Conservation (phyloP, 192 early-diverging fungal genomes). For the Rhizophagus sp. region DNA sequence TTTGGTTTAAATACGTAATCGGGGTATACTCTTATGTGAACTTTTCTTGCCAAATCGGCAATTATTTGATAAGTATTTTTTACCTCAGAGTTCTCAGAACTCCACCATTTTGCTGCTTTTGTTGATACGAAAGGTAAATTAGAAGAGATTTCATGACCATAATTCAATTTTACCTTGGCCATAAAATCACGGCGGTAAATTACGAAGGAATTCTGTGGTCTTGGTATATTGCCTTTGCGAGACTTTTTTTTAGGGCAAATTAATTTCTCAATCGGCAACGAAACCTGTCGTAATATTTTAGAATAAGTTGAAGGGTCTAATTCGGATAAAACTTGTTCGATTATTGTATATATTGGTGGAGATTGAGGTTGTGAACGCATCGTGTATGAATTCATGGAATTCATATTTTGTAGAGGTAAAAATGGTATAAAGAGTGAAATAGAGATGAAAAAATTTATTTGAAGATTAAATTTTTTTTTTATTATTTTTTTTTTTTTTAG, state of each 20-base stretch:
- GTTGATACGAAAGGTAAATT: slow-evolving; percentile 12
- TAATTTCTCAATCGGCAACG: background rate
- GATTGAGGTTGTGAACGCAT: too few relatives aligned
- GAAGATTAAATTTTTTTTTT: too few relatives aligned
- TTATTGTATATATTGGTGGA: background rate
- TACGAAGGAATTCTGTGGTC: slow-evolving; percentile 25
- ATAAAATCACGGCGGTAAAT: slow-evolving; percentile 11
- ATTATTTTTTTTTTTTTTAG: too few relatives aligned
- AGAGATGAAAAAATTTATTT: too few relatives aligned
- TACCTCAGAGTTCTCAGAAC: background rate
- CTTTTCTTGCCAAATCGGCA: slow-evolving; percentile 12
- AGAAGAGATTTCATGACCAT: background rate
- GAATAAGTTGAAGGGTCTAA: background rate
- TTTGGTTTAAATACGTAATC: slow-evolving; percentile 28
- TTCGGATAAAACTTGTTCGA: background rate
- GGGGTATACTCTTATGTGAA: slow-evolving; percentile 13
- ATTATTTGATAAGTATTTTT: slow-evolving; percentile 8
- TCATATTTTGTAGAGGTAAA: too few relatives aligned
- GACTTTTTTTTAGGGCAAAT: slow-evolving; percentile 2
- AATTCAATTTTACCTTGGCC: background rate
- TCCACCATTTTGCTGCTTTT: slow-evolving; percentile 4
- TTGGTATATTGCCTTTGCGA: slow-evolving; percentile 1
- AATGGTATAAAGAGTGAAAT: too few relatives aligned
- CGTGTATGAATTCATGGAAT: too few relatives aligned
- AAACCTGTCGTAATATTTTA: background rate